phyloP scores from a whole-genome alignment of 2,329 filamentous ascomycete genomes.

The Paracoccidioides lutzii region DNA sequence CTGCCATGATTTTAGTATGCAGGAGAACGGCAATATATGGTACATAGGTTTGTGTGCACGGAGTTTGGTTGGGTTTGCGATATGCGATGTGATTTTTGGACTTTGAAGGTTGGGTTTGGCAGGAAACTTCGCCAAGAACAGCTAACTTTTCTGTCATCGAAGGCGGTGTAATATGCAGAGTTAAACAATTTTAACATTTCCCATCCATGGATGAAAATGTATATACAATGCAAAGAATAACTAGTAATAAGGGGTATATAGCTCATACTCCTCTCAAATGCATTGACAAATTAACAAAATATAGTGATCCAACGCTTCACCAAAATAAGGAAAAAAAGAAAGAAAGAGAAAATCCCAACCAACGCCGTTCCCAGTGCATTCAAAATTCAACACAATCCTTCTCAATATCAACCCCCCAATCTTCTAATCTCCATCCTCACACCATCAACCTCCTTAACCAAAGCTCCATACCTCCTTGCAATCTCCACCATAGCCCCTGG shows the following conservation, averaged over 20 bases:
- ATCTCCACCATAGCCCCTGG: constrained; percentile 23
- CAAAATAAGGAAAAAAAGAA: background rate
- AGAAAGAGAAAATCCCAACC: background rate
- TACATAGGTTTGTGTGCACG: too few species aligned
- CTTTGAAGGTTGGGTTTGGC: background rate
- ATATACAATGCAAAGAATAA: too few species aligned
- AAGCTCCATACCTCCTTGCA: constrained; percentile 25
- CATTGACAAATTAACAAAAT: background rate
- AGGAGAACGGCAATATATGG: too few species aligned
- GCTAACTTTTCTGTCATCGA: background rate
- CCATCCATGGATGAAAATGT: too few species aligned
- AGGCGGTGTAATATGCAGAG: background rate
- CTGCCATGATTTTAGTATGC: constrained; percentile 39
- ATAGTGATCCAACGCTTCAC: background rate
- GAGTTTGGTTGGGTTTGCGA: background rate
- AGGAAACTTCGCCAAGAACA: background rate
- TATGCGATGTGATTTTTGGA: background rate
- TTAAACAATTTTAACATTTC: background rate
- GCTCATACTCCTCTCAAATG: too few species aligned
- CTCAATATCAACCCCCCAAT: constrained; percentile 11
- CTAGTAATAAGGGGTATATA: too few species aligned
- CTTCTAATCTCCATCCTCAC: constrained; percentile 25
- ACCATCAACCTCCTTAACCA: constrained; percentile 26
- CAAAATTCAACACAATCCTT: background rate
- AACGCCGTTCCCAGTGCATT: background rate